A percentile compares a stretch with the other conserved stretches of the same genome.
Conservation (phyloP, 1,139 yeast genomes). For the Yamadazyma mexicana region DNA sequence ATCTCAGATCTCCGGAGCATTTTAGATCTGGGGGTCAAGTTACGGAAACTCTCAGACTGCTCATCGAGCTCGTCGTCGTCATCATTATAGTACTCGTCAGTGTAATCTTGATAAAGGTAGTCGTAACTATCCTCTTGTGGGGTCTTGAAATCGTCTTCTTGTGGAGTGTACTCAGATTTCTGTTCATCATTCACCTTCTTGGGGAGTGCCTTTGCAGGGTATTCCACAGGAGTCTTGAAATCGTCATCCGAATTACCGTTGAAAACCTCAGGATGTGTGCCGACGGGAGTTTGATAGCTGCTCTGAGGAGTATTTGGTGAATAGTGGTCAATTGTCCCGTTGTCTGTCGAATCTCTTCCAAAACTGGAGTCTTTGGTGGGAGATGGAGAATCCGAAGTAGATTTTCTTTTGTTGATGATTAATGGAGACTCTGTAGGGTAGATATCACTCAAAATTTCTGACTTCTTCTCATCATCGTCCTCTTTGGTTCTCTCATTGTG, state of each 20-base stretch:
- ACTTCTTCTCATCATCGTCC: conserved; percentile 25
- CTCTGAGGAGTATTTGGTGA: conserved; percentile 14
- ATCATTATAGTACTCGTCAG: conserved; percentile 10
- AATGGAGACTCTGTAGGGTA: conserved; percentile 41
- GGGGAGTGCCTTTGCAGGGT: background rate
- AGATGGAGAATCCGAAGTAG: conserved; percentile 9
- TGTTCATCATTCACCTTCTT: background rate
- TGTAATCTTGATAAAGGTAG: conserved; percentile 9
- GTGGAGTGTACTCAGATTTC: background rate
- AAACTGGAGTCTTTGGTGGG: conserved; percentile 1
- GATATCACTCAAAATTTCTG: conserved; percentile 47
- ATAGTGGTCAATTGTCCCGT: background rate
- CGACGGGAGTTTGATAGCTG: conserved; percentile 15
- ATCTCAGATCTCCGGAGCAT: conserved; percentile 37
- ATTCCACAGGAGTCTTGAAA: conserved; percentile 7
- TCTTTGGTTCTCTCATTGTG: background rate
- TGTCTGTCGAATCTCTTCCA: background rate
- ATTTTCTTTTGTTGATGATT: conserved; percentile 30
- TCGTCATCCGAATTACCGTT: conserved; percentile 5
- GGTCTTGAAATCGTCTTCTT: conserved; percentile 3
- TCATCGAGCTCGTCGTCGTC: conserved; percentile 3
- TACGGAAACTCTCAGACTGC: conserved; percentile 1
- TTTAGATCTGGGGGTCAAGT: conserved; percentile 16
- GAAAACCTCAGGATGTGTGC: conserved; percentile 4
- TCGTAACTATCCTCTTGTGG: conserved; percentile 1